These are phyloP conservation scores for Viola odorata DNA, from an alignment of 345 rosid species.

Conservation along the genomic window DNA sequence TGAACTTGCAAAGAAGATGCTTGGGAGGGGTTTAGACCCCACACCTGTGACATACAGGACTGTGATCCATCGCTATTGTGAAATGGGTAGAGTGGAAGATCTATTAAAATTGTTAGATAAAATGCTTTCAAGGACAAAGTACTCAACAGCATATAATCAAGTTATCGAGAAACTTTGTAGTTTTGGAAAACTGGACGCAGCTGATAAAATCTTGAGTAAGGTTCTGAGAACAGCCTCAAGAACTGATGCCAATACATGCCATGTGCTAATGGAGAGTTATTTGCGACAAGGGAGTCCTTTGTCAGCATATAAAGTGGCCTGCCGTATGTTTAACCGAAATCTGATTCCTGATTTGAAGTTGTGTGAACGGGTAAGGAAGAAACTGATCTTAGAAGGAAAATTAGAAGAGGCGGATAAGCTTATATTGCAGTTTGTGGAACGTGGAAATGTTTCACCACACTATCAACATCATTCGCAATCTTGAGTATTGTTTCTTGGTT, in stretches of 20 bases:
- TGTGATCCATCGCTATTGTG: constrained; percentile 75
- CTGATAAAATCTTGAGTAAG: constrained; percentile 60
- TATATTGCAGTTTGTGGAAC: constrained; percentile 23
- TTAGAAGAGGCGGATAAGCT: constrained; percentile 71
- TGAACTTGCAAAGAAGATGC: constrained; percentile 59
- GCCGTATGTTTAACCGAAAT: constrained; percentile 71
- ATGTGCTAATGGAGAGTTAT: constrained; percentile 62
- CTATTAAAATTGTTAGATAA: constrained; percentile 61
- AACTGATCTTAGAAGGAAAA: constrained; percentile 54
- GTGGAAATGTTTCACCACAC: constrained; percentile 13
- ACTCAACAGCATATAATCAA: constrained; percentile 68
- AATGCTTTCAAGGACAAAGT: constrained; percentile 66
- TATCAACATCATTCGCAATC: constrained; percentile 1
- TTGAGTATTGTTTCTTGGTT: constrained; percentile 1
- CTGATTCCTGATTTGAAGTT: constrained; percentile 71
- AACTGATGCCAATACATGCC: constrained; percentile 67
- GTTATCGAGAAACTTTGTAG: constrained; percentile 82
- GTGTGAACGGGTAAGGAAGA: constrained; percentile 62
- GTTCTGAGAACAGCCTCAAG: constrained; percentile 71
- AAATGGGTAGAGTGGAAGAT: constrained; percentile 65
- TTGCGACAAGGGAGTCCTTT: constrained; percentile 53
- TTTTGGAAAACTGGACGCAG: constrained; percentile 68
- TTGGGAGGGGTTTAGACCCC: constrained; percentile 74
- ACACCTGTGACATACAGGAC: constrained; percentile 76
- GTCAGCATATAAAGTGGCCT: constrained; percentile 70